Evolutionary conservation across 2,329 filamentous ascomycete species (phyloP).

Genomic region (Alternaria rosae): DNA sequence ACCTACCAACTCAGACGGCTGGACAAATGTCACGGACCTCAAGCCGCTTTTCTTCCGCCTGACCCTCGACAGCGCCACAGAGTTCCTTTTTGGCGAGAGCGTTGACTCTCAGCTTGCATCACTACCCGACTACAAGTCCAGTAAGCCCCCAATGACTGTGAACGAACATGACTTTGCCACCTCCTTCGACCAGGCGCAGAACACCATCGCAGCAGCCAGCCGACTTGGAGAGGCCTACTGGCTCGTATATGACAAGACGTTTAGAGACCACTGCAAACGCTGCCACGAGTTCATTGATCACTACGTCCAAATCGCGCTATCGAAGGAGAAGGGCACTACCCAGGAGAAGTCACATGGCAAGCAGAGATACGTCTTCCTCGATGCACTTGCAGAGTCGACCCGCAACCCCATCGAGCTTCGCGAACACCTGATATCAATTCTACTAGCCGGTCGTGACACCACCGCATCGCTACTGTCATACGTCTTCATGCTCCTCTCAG

Average conservation of each 20-base stretch:
- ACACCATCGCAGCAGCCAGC: conserved; percentile 14
- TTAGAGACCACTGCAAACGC: conserved; percentile 36
- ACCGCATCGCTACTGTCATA: conserved; percentile 82
- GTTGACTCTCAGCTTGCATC: conserved; percentile 37
- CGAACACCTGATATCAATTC: conserved; percentile 80
- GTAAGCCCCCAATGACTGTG: conserved; percentile 13
- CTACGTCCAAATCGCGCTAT: conserved; percentile 33
- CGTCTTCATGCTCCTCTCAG: conserved; percentile 60
- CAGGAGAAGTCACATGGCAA: conserved; percentile 26
- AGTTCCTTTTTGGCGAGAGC: conserved; percentile 49
- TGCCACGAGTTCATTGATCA: conserved; percentile 40
- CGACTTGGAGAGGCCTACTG: conserved; percentile 44
- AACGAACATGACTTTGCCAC: conserved; percentile 32
- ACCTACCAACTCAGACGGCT: conserved; percentile 25
- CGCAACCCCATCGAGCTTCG: conserved; percentile 71
- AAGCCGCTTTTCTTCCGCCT: conserved; percentile 51
- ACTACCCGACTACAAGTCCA: conserved; percentile 29
- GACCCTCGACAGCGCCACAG: conserved; percentile 49
- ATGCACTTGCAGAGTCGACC: conserved; percentile 80
- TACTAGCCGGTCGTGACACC: conserved; percentile 86
- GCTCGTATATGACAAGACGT: conserved; percentile 37
- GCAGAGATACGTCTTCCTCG: conserved; percentile 76
- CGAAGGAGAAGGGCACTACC: conserved; percentile 20
- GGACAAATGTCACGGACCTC: conserved; percentile 43
- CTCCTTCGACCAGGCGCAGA: conserved; percentile 35